A percentile compares a stretch with the other conserved stretches of the same genome.
Evolutionary conservation across 805 yeast species (phyloP).

Genomic region (Yarrowia bubula): DNA sequence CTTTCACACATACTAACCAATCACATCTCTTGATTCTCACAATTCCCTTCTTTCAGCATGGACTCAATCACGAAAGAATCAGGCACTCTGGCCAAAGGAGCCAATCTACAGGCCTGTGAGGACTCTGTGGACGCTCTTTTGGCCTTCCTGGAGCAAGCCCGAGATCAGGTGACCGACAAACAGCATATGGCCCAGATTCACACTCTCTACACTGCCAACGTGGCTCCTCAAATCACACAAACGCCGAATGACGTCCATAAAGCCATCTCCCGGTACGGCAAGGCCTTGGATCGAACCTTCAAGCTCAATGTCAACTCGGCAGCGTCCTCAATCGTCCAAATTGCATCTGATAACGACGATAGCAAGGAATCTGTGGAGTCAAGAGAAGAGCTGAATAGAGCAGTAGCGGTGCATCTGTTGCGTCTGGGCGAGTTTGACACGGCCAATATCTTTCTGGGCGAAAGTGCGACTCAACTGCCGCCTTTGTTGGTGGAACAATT

Average conservation of each 20-base stretch:
- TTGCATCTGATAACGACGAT: constrained; percentile 8
- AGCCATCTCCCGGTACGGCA: constrained; percentile 37
- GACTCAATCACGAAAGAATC: constrained; percentile 40
- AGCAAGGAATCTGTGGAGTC: constrained; percentile 27
- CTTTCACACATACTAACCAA: background rate
- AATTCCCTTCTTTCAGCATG: constrained; percentile 29
- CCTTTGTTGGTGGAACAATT: constrained; percentile 42
- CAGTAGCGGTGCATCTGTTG: constrained; percentile 48
- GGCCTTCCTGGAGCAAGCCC: constrained; percentile 34
- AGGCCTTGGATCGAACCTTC: constrained; percentile 37
- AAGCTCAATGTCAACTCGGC: constrained; percentile 15
- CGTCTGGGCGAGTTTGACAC: constrained; percentile 48
- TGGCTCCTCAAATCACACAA: constrained; percentile 27
- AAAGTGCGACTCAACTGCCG: constrained; percentile 39
- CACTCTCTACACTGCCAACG: background rate
- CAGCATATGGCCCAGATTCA: constrained; percentile 3
- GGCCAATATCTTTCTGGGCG: constrained; percentile 39
- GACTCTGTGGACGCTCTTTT: constrained; percentile 38
- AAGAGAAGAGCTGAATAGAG: constrained; percentile 41
- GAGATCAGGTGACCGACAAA: constrained; percentile 32
- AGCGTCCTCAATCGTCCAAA: constrained; percentile 5
- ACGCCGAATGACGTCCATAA: constrained; percentile 37
- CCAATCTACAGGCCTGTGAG: constrained; percentile 38
- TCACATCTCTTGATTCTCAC: too few species aligned
- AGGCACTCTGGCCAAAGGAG: constrained; percentile 35